A percentile compares a stretch with the other conserved stretches of the same genome.
Conservation (phyloP, 2,329 filamentous ascomycete species). For the Clonostachys solani region DNA sequence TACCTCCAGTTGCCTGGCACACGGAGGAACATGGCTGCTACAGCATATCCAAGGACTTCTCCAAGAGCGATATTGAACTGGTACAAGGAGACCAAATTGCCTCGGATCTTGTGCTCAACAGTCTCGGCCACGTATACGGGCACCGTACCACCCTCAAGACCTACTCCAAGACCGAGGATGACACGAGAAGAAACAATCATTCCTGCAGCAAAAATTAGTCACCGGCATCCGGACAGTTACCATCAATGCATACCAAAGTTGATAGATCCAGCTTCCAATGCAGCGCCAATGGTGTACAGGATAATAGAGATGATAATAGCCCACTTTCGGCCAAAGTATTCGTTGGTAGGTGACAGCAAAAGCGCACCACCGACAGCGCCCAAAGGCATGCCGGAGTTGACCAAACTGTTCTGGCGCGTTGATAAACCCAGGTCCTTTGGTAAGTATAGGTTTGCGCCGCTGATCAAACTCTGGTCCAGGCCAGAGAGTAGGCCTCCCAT, state of each 20-base stretch:
- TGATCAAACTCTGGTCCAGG: neutral
- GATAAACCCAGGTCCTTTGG: constrained; percentile 53
- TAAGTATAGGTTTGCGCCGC: constrained; percentile 46
- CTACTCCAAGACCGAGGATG: constrained; percentile 66
- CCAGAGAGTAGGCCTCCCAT: neutral
- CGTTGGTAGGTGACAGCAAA: constrained; percentile 62
- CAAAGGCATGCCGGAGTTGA: constrained; percentile 68
- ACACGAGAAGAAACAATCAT: constrained; percentile 64
- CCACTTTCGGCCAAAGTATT: constrained; percentile 61
- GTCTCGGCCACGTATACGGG: constrained; percentile 73
- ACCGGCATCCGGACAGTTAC: too few relatives aligned
- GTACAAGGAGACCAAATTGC: constrained; percentile 70
- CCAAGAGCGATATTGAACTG: constrained; percentile 74
- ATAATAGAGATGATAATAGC: constrained; percentile 67
- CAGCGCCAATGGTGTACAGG: constrained; percentile 67
- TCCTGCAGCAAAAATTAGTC: too few relatives aligned
- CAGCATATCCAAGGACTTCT: constrained; percentile 68
- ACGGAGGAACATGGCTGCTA: constrained; percentile 69
- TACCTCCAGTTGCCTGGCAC: constrained; percentile 69
- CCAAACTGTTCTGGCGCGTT: constrained; percentile 55
- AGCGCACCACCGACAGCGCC: constrained; percentile 68
- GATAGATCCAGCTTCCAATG: constrained; percentile 62
- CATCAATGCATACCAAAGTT: constrained; percentile 56
- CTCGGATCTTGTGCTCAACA: constrained; percentile 61
- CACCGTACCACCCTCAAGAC: constrained; percentile 70